Base-by-base conservation (phyloP, 176 grass and related monocot genomes). In the Oryza meridionalis region DNA sequence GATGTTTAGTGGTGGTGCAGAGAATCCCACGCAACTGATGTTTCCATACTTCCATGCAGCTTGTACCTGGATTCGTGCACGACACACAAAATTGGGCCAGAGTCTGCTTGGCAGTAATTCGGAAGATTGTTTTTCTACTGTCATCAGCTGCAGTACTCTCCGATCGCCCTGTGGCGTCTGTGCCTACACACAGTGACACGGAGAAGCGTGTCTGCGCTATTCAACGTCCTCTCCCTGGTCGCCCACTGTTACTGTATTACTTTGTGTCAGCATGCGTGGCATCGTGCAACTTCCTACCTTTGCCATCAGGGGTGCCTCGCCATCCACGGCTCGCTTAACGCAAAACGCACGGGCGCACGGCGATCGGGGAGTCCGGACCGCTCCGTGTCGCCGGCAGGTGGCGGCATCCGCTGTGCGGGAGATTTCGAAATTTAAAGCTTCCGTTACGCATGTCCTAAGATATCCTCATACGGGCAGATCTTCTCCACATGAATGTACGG, bases 21-120 rank as follows among this genome's bases (percentile, higher is more conserved):
- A 79, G 84, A 27, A 79, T 65, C 76, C 32, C 29, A 9, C 0
- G 17, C 66, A 47, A 59, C 25, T 65, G 35, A 66, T 73, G 10
- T 11, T 78, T 86, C 68, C 67, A 72, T 68, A 24, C 72, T 76
- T 50, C 45, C 31, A 55, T 69, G 72, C 72, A 9, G 55, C 25
- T 62, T 70, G 44, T 19, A 40, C 65, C 29, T 84, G 82, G 62
- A 84, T 68, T 76, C 72, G 33, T 29, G 82, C 82, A 43, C 32
- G 15, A 8, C 74, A 61, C 73, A 59, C 47, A 53, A 75, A 55
- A 10, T 55, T 14, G 25, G 51, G 51, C 19, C 74, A 61, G 16
- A 9, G 70, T 13, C 40, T 10, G 38, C 49, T 35, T 37, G 51
- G 63, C 75, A n/a, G 19, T 16, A 55, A 55, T 14, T 32, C 3